Evolutionary conservation across 768 basidiomycete genomes (phyloP), one percentile per base, ranked within the genome.

Genomic region (Exidia glandulosa): DNA sequence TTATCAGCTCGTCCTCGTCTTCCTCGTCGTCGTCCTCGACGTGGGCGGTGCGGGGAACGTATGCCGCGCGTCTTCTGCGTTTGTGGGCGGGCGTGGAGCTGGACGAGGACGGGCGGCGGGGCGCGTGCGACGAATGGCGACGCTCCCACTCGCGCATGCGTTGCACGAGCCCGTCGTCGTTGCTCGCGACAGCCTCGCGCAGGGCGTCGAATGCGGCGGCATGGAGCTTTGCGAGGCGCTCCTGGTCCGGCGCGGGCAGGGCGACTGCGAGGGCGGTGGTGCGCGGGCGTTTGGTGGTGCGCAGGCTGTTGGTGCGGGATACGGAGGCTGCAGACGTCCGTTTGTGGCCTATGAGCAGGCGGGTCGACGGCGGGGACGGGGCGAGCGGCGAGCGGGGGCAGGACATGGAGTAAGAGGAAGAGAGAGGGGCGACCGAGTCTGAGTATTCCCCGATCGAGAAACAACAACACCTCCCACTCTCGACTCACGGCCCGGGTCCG

Each of bases 121-220:
- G 16, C 7, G 25, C 52, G 14, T 54, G 16, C 27, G 10, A 59
- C 25, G 16, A 23, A 32, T 48, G 7, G 12, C 52, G 33, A 30
- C 75, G 71, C 69, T 88, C 87, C 67, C 83, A 85, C 63, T 87
- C 82, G 59, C 84, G 84, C 87, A 89, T 88, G 57, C 84, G 82
- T 59, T 76, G 79, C 13, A 89, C 78, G 55, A 88, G 77, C 6
- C 83, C 81, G 64, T 88, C 86, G 23, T 84, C 85, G 63, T 75
- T 82, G 64, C 86, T 81, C 31, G 76, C 75, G 25, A 88, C 76
- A 62, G 80, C 86, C 65, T 77, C 75, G 48, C 77, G 81, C 37
- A 89, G 78, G 63, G 87, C 84, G 70, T 78, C 77, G 61, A 87
- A 86, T 4, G 87, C 87, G 59, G 75, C 76, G 0, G 85, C 81